Evolutionary conservation across 768 basidiomycete genomes (phyloP).

Genomic region (Trametes cingulata): DNA sequence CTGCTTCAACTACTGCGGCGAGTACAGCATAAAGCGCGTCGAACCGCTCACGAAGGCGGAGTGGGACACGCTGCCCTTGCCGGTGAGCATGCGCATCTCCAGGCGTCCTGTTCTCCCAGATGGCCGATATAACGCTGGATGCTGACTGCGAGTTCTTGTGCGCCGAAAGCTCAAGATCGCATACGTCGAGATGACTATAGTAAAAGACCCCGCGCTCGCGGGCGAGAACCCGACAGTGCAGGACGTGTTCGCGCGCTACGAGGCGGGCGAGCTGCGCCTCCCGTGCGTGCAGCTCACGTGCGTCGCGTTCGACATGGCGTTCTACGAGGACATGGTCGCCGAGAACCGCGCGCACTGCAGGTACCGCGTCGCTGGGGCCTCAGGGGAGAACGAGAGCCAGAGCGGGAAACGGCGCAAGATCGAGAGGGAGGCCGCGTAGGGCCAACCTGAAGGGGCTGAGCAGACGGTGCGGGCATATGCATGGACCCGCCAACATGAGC

Average conservation of each 20-base stretch:
- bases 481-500: no score
- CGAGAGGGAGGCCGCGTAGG: no score
- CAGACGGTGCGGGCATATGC: no score
- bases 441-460: no score
- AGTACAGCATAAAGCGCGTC: slow-evolving; percentile 40
- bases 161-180: background rate
- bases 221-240: background rate
- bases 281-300: slow-evolving; percentile 51
- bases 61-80: slow-evolving; percentile 44
- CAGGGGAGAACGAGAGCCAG: no score
- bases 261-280: slow-evolving; percentile 40
- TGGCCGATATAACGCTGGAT: background rate
- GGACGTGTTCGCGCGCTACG: slow-evolving; percentile 41
- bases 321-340: slow-evolving; percentile 26
- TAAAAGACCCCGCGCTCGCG: background rate
- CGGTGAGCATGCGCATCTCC: slow-evolving; percentile 34
- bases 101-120: background rate
- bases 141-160: no score
- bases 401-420: no score
- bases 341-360: background rate
- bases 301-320: slow-evolving; percentile 43
- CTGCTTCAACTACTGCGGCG: slow-evolving; percentile 46
- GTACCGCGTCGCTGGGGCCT: no score
- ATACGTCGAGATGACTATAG: background rate
- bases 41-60: slow-evolving; percentile 42